These are phyloP conservation scores for Metschnikowia lachancei DNA, from an alignment of 805 yeast species.

Conservation along the genomic window DNA sequence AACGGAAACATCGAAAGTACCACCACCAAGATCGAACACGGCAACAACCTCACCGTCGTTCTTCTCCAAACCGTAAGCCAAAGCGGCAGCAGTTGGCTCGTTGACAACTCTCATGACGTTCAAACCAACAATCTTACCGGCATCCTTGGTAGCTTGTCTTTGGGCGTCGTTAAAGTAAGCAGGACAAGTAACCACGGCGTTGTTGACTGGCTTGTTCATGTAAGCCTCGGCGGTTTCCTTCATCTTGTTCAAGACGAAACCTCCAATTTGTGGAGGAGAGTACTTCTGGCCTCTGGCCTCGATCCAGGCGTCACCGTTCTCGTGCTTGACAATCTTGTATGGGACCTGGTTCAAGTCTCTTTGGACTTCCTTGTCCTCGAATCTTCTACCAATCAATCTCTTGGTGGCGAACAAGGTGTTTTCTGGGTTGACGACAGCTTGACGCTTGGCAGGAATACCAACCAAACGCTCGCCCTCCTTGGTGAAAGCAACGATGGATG, in stretches of 20 bases:
- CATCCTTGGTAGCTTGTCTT: constrained; percentile 93
- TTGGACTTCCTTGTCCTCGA: constrained; percentile 85
- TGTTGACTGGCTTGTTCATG: constrained; percentile 80
- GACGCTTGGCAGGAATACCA: constrained; percentile 95
- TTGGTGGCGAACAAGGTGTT: constrained; percentile 94
- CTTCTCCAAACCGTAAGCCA: constrained; percentile 92
- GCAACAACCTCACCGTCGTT: constrained; percentile 83
- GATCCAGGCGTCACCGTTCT: constrained; percentile 95
- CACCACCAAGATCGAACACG: constrained; percentile 97
- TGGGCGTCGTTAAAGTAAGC: constrained; percentile 90
- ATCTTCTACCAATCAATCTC: constrained; percentile 92
- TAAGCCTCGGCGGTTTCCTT: constrained; percentile 96
- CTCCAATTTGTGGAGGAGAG: constrained; percentile 96
- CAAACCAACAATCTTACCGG: constrained; percentile 95
- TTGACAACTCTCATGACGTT: constrained; percentile 86
- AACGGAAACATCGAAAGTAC: constrained; percentile 96
- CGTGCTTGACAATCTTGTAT: constrained; percentile 84
- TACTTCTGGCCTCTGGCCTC: constrained; percentile 83
- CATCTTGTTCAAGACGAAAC: constrained; percentile 91
- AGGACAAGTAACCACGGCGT: constrained; percentile 90
- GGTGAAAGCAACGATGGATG: constrained; percentile 93
- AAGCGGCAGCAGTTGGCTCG: constrained; percentile 92
- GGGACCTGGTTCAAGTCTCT: constrained; percentile 86
- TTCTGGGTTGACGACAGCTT: constrained; percentile 90
- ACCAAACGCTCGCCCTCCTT: constrained; percentile 80